Percentiles rank a stretch among this genome's conserved stretches.
Conservation (phyloP, 2,329 filamentous ascomycete genomes). For the Nothopassalora personata region DNA sequence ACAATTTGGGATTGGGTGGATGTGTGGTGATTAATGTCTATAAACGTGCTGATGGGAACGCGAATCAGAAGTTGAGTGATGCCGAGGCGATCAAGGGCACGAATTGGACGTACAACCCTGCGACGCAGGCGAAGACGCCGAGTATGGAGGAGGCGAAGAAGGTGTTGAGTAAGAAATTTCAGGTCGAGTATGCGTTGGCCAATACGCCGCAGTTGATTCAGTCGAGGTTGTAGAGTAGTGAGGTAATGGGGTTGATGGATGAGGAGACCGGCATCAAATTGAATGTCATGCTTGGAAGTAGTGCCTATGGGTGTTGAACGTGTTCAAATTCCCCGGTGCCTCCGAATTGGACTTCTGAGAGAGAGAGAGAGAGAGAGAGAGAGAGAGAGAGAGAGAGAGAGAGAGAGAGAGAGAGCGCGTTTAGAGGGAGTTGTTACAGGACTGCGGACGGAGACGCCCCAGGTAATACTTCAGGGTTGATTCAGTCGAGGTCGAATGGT, state of each 20-base stretch:
- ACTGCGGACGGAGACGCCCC: too few species aligned
- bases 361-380: too few species aligned
- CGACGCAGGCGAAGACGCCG: constrained; percentile 82
- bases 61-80: constrained; percentile 55
- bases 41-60: constrained; percentile 70
- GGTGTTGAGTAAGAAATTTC: constrained; percentile 63
- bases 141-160: constrained; percentile 67
- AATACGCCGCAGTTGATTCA: constrained; percentile 71
- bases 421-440: too few species aligned
- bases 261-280: neutral
- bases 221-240: constrained; percentile 53
- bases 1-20: constrained; percentile 88
- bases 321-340: too few species aligned
- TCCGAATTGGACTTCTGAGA: too few species aligned
- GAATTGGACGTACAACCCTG: constrained; percentile 83
- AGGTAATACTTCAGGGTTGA: too few species aligned
- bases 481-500: too few species aligned
- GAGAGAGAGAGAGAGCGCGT: too few species aligned
- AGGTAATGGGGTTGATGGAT: neutral
- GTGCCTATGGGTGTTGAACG: too few species aligned
- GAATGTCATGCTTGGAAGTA: too few species aligned
- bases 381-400: too few species aligned
- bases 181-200: constrained; percentile 68
- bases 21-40: constrained; percentile 89
- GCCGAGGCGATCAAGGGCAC: constrained; percentile 60